Evolutionary conservation across 441 rosid species (phyloP).

Genomic region (Eruca vesicaria): DNA sequence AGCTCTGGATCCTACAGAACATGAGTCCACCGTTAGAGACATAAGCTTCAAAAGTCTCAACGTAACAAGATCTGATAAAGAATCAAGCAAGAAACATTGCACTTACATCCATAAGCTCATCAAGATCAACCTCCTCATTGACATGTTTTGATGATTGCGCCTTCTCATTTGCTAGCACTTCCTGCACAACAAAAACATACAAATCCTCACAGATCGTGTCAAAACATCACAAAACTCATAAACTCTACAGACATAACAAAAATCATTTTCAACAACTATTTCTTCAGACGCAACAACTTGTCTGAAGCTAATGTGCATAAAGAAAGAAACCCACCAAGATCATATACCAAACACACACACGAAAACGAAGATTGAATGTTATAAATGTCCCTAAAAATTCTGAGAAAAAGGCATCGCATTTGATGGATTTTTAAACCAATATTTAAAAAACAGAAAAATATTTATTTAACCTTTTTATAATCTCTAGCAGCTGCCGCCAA

Average conservation of each 20-base stretch:
- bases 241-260: neutral
- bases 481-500: slow-evolving; percentile 96
- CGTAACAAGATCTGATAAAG: neutral
- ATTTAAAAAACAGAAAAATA: neutral
- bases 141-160: slow-evolving; percentile 52
- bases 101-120: slow-evolving; percentile 94
- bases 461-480: slow-evolving; percentile 62
- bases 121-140: slow-evolving; percentile 79
- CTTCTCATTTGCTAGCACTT: slow-evolving; percentile 67
- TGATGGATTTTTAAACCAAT: slow-evolving; percentile 6
- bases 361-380: neutral
- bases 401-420: neutral
- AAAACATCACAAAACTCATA: neutral
- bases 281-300: neutral
- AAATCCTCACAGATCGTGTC: neutral
- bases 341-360: neutral
- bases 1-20: slow-evolving; percentile 84
- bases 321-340: neutral
- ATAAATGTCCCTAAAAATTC: neutral
- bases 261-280: neutral
- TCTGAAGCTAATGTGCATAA: neutral
- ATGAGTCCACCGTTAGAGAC: slow-evolving; percentile 10
- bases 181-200: slow-evolving; percentile 41
- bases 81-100: neutral
- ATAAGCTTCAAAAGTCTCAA: neutral